phyloP scores from a whole-genome alignment of 805 yeast species.

The Saccharomycopsis babjevae region DNA sequence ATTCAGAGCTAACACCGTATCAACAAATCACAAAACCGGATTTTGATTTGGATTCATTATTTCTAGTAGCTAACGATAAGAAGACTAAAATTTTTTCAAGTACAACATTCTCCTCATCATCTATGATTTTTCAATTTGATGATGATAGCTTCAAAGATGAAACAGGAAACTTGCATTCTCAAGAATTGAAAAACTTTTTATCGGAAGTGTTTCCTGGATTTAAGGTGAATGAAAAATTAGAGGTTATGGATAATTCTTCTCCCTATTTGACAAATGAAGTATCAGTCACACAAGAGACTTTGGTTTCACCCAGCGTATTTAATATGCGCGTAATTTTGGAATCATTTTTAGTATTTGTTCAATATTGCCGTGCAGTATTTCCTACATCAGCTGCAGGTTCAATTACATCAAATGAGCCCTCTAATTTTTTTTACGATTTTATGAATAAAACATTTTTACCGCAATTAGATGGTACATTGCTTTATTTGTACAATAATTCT shows the following conservation, averaged over 20 bases:
- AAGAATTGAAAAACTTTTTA: conserved; percentile 35
- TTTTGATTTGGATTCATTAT: conserved; percentile 5
- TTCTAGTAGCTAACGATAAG: conserved; percentile 5
- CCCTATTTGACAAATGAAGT: conserved; percentile 53
- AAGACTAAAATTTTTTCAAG: conserved; percentile 3
- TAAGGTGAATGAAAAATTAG: conserved; percentile 14
- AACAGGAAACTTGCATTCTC: conserved; percentile 26
- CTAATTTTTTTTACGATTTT: conserved; percentile 48
- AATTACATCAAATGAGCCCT: conserved; percentile 22
- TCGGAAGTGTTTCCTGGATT: conserved; percentile 69
- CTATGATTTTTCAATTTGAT: conserved; percentile 28
- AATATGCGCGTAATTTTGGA: conserved; percentile 75
- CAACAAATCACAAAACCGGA: neutral
- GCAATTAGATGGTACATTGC: conserved; percentile 47
- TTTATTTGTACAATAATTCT: conserved; percentile 39
- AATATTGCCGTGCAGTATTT: conserved; percentile 41
- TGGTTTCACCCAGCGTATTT: conserved; percentile 62
- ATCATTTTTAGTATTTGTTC: conserved; percentile 57
- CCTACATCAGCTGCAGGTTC: conserved; percentile 23
- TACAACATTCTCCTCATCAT: conserved; percentile 14
- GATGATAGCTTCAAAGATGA: conserved; percentile 24
- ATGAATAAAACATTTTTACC: conserved; percentile 59
- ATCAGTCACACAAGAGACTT: conserved; percentile 46
- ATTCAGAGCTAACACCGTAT: neutral
- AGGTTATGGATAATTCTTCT: conserved; percentile 27